Evolutionary conservation across 164 flowering plant genomes (phyloP).

Genomic region (Stephania cephalantha): DNA sequence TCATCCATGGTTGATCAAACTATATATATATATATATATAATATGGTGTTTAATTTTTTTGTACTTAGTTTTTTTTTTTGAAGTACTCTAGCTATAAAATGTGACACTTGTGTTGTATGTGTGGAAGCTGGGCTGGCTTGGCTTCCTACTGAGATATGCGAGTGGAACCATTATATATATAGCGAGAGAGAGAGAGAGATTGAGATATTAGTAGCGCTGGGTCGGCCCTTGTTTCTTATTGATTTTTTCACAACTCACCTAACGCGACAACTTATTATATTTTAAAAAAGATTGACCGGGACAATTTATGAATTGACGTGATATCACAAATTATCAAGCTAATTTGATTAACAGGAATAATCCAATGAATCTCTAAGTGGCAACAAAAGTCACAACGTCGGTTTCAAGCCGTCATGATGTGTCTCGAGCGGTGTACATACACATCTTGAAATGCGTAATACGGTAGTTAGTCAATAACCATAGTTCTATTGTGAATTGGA

Average conservation of each 20-base stretch:
- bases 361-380: too few species aligned
- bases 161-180: neutral
- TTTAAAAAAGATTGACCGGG: neutral
- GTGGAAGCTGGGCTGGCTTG: neutral
- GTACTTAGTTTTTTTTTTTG: too few species aligned
- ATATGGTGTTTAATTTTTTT: too few species aligned
- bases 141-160: neutral
- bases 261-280: neutral
- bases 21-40: too few species aligned
- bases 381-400: too few species aligned
- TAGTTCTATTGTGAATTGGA: neutral
- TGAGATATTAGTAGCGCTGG: too few species aligned
- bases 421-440: neutral
- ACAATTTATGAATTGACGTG: neutral
- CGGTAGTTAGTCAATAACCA: neutral
- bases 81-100: too few species aligned
- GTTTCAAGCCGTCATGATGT: too few species aligned
- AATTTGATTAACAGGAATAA: too few species aligned
- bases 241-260: neutral
- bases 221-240: neutral
- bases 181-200: too few species aligned
- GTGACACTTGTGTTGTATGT: neutral
- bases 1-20: conserved; percentile 17
- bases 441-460: neutral
- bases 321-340: neutral